Conservation (phyloP, 192 early-diverging fungal genomes). For the Chytriomyces sp. region DNA sequence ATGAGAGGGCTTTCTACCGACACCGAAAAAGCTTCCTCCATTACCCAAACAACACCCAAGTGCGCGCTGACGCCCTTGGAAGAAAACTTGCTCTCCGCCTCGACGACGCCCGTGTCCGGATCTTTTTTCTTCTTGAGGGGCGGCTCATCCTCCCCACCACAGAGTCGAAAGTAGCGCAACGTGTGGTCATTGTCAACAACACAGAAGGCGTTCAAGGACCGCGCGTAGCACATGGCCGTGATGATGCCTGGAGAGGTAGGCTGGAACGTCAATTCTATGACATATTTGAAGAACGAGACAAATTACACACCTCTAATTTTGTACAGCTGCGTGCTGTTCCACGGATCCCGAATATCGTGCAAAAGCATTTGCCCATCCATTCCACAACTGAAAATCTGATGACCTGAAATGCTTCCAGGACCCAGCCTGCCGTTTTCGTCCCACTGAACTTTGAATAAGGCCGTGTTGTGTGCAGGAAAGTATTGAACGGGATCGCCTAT, state of each 20-base stretch:
- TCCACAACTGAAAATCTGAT: constrained; percentile 22
- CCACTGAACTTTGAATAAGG: constrained; percentile 7
- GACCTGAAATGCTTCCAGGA: background rate
- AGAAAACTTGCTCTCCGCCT: background rate
- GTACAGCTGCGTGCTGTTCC: constrained; percentile 14
- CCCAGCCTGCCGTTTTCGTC: constrained; percentile 7
- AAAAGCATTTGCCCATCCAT: constrained; percentile 35
- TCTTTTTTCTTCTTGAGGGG: background rate
- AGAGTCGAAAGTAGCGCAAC: constrained; percentile 27
- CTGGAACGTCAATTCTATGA: background rate
- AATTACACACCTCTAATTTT: constrained; percentile 36
- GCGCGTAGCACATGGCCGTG: background rate
- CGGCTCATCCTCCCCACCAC: constrained; percentile 30
- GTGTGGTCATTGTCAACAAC: constrained; percentile 37
- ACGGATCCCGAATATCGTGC: constrained; percentile 42
- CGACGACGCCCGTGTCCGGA: background rate
- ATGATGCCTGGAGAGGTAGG: constrained; percentile 13
- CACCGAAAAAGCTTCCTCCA: no score
- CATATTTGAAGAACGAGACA: constrained; percentile 3
- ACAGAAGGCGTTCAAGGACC: constrained; percentile 19
- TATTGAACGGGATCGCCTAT: constrained; percentile 24
- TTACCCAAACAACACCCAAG: constrained; percentile 25
- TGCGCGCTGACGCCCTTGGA: background rate
- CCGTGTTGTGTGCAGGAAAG: constrained; percentile 39
- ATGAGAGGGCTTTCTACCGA: background rate